Evolutionary conservation across 23 red algal species (phyloP).

Genomic region (Pyropia haitanensis): DNA sequence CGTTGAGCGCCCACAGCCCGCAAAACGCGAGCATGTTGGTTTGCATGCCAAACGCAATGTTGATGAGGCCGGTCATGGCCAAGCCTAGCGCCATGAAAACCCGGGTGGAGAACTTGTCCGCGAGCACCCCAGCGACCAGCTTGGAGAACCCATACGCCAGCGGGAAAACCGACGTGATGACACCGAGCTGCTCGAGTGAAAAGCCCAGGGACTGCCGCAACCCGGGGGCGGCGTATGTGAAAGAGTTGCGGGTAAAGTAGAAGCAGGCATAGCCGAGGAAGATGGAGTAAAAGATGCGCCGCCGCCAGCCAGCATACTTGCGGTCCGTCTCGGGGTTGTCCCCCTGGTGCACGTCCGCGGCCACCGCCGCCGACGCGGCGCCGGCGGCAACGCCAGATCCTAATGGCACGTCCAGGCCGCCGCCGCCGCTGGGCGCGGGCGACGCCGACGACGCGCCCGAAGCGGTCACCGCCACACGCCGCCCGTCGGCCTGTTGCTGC

Average conservation of each 20-base stretch:
- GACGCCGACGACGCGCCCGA: too few relatives aligned
- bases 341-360: too few relatives aligned
- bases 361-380: too few relatives aligned
- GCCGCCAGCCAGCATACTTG: constrained; percentile 61
- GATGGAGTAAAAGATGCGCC: constrained; percentile 95
- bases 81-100: constrained; percentile 92
- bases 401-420: too few relatives aligned
- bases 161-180: constrained; percentile 94
- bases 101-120: constrained; percentile 90
- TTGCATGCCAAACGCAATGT: constrained; percentile 95
- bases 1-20: constrained; percentile 83
- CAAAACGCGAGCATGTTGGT: constrained; percentile 60
- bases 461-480: too few relatives aligned
- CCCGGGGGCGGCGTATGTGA: constrained; percentile 92
- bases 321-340: constrained; percentile 5
- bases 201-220: constrained; percentile 83
- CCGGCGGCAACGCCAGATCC: too few relatives aligned
- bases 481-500: too few relatives aligned
- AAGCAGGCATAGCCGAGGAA: constrained; percentile 96
- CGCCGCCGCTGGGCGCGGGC: too few relatives aligned
- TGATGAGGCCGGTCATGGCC: constrained; percentile 83
- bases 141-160: constrained; percentile 97
- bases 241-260: constrained; percentile 98
- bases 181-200: constrained; percentile 84
- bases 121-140: constrained; percentile 76